Conservation (phyloP, 805 yeast genomes). For the Candida jianshihensis region DNA sequence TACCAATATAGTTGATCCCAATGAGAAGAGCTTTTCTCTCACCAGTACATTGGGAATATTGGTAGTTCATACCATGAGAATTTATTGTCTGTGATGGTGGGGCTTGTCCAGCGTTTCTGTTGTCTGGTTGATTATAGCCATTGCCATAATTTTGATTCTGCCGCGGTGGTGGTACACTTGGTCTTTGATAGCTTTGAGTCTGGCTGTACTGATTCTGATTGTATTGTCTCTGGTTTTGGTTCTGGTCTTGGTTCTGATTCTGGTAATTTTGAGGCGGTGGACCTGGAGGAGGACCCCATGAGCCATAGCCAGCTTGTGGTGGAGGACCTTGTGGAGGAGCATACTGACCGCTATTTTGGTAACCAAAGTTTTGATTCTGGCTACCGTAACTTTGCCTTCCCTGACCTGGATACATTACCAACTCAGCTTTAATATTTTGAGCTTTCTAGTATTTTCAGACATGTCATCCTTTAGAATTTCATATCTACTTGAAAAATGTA, state of each 20-base stretch:
- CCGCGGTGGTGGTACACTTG: constrained; percentile 22
- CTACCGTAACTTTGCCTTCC: constrained; percentile 3
- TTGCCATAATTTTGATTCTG: neutral
- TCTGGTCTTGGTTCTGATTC: constrained; percentile 7
- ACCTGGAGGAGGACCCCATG: constrained; percentile 16
- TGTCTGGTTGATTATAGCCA: no score
- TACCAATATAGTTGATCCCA: constrained; percentile 64
- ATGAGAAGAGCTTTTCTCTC: constrained; percentile 56
- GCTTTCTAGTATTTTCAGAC: no score
- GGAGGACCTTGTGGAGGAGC: constrained; percentile 6
- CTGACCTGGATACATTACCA: constrained; percentile 17
- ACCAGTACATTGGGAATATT: constrained; percentile 58
- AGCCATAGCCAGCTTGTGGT: constrained; percentile 23
- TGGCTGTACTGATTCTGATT: constrained; percentile 1
- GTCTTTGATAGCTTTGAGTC: constrained; percentile 6
- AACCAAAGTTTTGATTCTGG: neutral
- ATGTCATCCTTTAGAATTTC: no score
- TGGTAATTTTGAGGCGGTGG: constrained; percentile 8
- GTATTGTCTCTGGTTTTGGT: constrained; percentile 3
- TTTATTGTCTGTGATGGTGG: constrained; percentile 17
- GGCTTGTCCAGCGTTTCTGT: no score
- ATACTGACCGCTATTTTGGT: neutral
- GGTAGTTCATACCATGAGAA: constrained; percentile 14
- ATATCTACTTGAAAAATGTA: no score
- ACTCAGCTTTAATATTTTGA: no score